Evolutionary conservation across 805 yeast genomes (phyloP).

Genomic region (Lipomyces anomalus): DNA sequence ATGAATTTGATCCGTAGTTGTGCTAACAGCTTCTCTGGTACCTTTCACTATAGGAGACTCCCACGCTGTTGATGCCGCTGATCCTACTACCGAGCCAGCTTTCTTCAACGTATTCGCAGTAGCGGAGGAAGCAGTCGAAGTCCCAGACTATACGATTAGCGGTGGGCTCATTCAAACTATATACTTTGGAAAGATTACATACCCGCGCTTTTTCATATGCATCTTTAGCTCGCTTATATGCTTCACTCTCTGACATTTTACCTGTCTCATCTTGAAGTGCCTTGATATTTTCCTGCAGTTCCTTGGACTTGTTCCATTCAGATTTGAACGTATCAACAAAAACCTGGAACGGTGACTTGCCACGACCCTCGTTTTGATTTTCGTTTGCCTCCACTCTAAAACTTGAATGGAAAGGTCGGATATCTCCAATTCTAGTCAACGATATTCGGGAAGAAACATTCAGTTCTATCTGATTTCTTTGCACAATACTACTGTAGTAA

Average conservation of each 20-base stretch:
- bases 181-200: too few species aligned
- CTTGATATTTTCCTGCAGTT: constrained; percentile 85
- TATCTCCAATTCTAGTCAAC: too few species aligned
- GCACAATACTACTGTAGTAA: too few species aligned
- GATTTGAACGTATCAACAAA: constrained; percentile 85
- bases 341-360: constrained; percentile 81
- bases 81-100: constrained; percentile 92
- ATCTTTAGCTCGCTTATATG: constrained; percentile 86
- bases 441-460: too few species aligned
- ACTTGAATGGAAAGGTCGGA: too few species aligned
- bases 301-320: constrained; percentile 87
- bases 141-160: constrained; percentile 31
- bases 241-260: constrained; percentile 85
- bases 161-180: background rate
- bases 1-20: constrained; percentile 63
- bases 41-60: constrained; percentile 87
- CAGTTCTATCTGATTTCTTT: too few species aligned
- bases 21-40: constrained; percentile 77
- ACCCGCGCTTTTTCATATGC: constrained; percentile 82
- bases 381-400: too few species aligned
- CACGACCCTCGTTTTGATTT: constrained; percentile 6
- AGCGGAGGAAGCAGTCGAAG: constrained; percentile 44
- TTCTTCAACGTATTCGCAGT: constrained; percentile 69
- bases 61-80: constrained; percentile 88
- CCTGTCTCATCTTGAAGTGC: constrained; percentile 96